Evolutionary conservation across 2,329 filamentous ascomycete genomes (phyloP), one percentile per base, ranked within the genome.

Genomic region (Diplodia sapinea): DNA sequence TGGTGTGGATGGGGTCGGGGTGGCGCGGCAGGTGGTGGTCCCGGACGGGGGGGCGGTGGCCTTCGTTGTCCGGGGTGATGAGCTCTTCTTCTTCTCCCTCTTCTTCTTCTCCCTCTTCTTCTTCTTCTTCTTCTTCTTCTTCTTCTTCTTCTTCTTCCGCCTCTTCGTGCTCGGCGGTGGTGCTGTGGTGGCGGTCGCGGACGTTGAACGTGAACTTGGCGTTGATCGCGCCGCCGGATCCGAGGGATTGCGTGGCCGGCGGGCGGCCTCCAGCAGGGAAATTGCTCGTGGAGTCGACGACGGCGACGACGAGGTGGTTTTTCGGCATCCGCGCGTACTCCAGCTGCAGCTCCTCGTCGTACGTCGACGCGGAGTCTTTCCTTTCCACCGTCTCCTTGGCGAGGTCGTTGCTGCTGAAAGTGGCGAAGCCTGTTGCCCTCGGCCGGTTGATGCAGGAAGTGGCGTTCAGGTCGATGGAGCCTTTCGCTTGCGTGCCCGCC

Each of bases 311-410:
- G 31, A 33, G 8, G 8, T 29, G 26, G 40, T 23, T 15, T 15
- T 33, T 62, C 12, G 29, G 4, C 15, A 43, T 12, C 3, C 33
- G 57, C 43, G 47, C n/a, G 9, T 62, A 26, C n/a, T 36, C 57
- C 57, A 62, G 17, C 17, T 62, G 40, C 43, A 50, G 17, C 26
- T 62, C 57, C 13, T 62, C 57, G 4, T 62, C 57, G 8, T 49
- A 62, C 11, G 33, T 33, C 2, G 23, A 13, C 17, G 33, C 57
- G 9, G 33, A 49, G 8, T 36, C 57, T 17, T 36, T 50, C 43
- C 33, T 33, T 29, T 23, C 33, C 36, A 9, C 20, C 57, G 36
- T 62, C 20, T 40, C 38, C 13, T 47, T 47, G n/a, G 43, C 6
- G 17, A n/a, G 7, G 17, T 23, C 17, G 17, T 38, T n/a, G 17